These are phyloP conservation scores for Scopulariopsis brevicaulis DNA, from an alignment of 2,329 filamentous ascomycete genomes.

Conservation along the genomic window DNA sequence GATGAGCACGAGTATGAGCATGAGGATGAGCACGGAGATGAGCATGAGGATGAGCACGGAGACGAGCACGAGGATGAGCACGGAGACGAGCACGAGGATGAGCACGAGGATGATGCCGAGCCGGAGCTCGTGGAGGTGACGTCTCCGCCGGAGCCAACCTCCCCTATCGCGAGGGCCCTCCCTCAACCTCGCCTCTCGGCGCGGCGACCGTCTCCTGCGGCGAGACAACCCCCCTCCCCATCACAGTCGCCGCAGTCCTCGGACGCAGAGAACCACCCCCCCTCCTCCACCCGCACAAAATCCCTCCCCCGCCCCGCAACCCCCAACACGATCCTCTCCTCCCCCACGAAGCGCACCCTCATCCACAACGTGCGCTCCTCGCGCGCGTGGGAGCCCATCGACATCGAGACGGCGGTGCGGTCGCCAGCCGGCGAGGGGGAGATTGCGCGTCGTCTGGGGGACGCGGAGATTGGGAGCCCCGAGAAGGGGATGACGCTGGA, in stretches of 20 bases:
- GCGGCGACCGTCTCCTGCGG: background rate
- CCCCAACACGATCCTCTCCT: slow-evolving; percentile 31
- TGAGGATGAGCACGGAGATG: slow-evolving; percentile 1
- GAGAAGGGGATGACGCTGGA: slow-evolving; percentile 90
- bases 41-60: slow-evolving; percentile 2
- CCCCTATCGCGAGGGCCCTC: slow-evolving; percentile 13
- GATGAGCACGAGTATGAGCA: background rate
- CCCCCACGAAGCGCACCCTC: slow-evolving; percentile 51
- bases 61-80: slow-evolving; percentile 3
- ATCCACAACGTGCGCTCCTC: slow-evolving; percentile 44
- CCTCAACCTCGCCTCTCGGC: slow-evolving; percentile 16
- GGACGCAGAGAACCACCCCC: slow-evolving; percentile 70
- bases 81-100: background rate
- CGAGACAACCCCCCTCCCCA: slow-evolving; percentile 30
- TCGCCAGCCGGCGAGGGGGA: slow-evolving; percentile 13
- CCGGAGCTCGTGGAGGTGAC: slow-evolving; percentile 6
- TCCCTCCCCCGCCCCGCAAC: slow-evolving; percentile 33
- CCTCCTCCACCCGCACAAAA: slow-evolving; percentile 42
- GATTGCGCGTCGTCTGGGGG: slow-evolving; percentile 36
- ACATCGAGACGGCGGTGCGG: slow-evolving; percentile 63
- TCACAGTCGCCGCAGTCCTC: slow-evolving; percentile 65
- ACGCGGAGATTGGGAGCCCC: slow-evolving; percentile 53
- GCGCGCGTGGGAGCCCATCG: slow-evolving; percentile 59
- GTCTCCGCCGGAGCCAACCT: slow-evolving; percentile 3
- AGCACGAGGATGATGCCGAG: slow-evolving; percentile 5